Evolutionary conservation across 2,329 filamentous ascomycete genomes (phyloP), one percentile per base, ranked within the genome.

Genomic region (Xylariaceae sp.): DNA sequence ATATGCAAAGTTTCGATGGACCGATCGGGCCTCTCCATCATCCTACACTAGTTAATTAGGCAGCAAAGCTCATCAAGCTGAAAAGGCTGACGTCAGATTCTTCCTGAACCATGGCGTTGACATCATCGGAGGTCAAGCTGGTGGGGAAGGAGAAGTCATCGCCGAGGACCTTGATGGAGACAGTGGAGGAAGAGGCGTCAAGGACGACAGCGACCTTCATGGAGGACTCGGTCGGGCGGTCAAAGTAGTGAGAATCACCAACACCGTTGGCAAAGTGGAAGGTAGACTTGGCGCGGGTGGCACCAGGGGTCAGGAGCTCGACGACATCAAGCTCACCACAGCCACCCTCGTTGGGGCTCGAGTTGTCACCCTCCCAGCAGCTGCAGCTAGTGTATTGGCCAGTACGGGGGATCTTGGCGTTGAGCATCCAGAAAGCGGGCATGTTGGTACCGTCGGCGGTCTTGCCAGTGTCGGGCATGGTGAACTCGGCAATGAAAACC

Each of bases 261-360:
- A 78, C 82, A 19, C 77, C 69, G 37, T 75, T 68, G 49, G 79
- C 76, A 47, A 73, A 67, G 64, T 89, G 85, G 53, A 89, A 71
- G 13, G 84, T 87, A 30, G 79, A 81, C 67, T 86, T 89, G 64
- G 79, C 77, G 55, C 79, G 79, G 33, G 67, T 72, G 59, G 83
- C 79, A 19, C 85, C 85, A 1, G 72, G 61, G 45, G 74, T 71
- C 31, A 90, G 76, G 18, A 87, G 73, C 66, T 90, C 87, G 55
- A 84, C 81, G 40, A 89, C 72, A 56, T 91, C 87, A 47, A 85
- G 78, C 66, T 91, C 87, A 53, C 84, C 85, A 59, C 86, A 89
- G 29, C 78, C 79, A 39, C 56, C 56, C 31, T 56, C 29, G 8
- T 44, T 43, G 2, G 57, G 57, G 49, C 48, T 54, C 1, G 42